These are phyloP conservation scores for Magnaporthiopsis rhizophila DNA, from an alignment of 2,329 filamentous ascomycete genomes.

Conservation along the genomic window DNA sequence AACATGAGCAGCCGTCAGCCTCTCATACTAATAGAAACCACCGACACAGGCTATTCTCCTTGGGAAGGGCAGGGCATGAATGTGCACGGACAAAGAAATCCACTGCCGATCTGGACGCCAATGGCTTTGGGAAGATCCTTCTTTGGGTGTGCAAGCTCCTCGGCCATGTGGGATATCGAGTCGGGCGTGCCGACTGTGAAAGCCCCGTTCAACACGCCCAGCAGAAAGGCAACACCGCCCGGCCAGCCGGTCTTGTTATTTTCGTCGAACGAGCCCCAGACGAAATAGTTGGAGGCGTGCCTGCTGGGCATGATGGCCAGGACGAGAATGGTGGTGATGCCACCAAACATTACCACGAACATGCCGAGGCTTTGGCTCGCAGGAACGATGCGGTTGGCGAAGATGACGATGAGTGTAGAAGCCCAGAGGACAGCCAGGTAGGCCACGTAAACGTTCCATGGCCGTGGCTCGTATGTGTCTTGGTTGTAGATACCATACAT, in stretches of 20 bases:
- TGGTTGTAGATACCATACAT: slow-evolving; percentile 54
- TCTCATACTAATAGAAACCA: slow-evolving; percentile 26
- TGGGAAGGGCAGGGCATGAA: no score
- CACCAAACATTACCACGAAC: slow-evolving; percentile 45
- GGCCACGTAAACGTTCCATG: slow-evolving; percentile 53
- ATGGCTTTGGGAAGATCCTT: slow-evolving; percentile 43
- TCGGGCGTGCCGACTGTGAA: slow-evolving; percentile 60
- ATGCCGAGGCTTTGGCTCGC: slow-evolving; percentile 44
- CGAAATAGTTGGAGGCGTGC: slow-evolving; percentile 42
- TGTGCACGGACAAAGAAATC: slow-evolving; percentile 26
- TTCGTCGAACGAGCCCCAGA: slow-evolving; percentile 41
- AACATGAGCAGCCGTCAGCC: slow-evolving; percentile 17
- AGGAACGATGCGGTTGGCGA: slow-evolving; percentile 48
- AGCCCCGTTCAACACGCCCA: slow-evolving; percentile 59
- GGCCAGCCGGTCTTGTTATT: slow-evolving; percentile 44
- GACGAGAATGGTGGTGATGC: slow-evolving; percentile 45
- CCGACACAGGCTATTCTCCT: slow-evolving; percentile 21
- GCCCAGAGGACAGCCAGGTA: slow-evolving; percentile 49
- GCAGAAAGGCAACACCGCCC: slow-evolving; percentile 55
- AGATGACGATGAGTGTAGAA: slow-evolving; percentile 42
- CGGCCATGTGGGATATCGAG: slow-evolving; percentile 52
- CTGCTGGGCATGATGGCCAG: slow-evolving; percentile 41
- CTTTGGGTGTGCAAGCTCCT: slow-evolving; percentile 44
- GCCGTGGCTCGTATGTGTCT: slow-evolving; percentile 35
- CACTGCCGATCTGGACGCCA: slow-evolving; percentile 37